These are phyloP conservation scores for Nemania sp. DNA, from an alignment of 2,329 filamentous ascomycete species.

Conservation along the genomic window DNA sequence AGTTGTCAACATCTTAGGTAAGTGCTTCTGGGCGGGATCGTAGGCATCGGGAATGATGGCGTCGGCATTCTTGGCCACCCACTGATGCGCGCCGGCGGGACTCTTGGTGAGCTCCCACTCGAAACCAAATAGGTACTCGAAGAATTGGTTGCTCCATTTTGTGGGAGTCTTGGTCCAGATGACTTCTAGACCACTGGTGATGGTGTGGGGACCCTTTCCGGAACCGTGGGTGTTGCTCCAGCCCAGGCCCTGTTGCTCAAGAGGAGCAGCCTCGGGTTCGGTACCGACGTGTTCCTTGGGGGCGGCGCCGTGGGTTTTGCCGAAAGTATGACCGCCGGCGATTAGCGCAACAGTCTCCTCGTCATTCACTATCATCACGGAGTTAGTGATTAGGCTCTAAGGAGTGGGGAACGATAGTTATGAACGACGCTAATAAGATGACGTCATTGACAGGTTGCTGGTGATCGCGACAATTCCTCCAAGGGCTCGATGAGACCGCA, in stretches of 20 bases:
- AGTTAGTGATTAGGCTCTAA: constrained; percentile 19
- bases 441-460: not conserved
- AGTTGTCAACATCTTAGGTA: constrained; percentile 80
- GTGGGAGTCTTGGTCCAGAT: constrained; percentile 82
- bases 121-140: constrained; percentile 81
- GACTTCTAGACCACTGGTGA: constrained; percentile 82
- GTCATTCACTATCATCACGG: constrained; percentile 68
- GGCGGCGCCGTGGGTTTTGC: constrained; percentile 83
- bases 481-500: not conserved
- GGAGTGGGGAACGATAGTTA: not conserved
- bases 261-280: constrained; percentile 73
- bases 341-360: constrained; percentile 85
- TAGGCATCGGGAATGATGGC: constrained; percentile 77
- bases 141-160: constrained; percentile 80
- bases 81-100: constrained; percentile 82
- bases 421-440: not conserved
- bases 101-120: constrained; percentile 83
- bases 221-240: constrained; percentile 74
- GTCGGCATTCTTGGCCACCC: constrained; percentile 77
- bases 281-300: constrained; percentile 71
- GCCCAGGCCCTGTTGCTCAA: constrained; percentile 78
- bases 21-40: constrained; percentile 77
- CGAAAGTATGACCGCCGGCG: constrained; percentile 81
- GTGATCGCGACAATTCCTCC: too few relatives aligned
- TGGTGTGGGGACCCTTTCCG: constrained; percentile 78